phyloP scores from a whole-genome alignment of 441 rosid species.

The Omphalea diandra region DNA sequence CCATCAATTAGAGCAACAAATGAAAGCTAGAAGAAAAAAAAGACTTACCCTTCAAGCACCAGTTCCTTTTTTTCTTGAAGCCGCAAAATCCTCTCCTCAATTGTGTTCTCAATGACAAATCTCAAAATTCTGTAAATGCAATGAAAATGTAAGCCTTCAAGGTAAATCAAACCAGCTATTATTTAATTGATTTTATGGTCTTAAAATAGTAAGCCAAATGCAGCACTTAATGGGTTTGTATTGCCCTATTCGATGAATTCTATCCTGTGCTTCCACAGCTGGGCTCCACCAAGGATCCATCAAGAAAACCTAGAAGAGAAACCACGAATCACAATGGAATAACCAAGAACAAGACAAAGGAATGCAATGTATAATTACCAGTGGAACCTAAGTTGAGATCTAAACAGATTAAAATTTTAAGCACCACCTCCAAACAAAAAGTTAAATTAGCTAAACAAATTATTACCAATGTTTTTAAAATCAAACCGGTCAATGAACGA shows the following conservation, averaged over 20 bases:
- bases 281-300: slow-evolving; percentile 99
- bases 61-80: slow-evolving; percentile 94
- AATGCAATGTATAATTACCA: neutral
- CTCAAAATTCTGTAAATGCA: slow-evolving; percentile 60
- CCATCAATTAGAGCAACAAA: neutral
- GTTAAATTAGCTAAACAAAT: too few species aligned
- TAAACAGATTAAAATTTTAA: too few species aligned
- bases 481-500: too few species aligned
- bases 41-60: slow-evolving; percentile 88
- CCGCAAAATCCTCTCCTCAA: slow-evolving; percentile 92
- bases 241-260: slow-evolving; percentile 96
- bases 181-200: slow-evolving; percentile 4
- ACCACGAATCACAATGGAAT: too few species aligned
- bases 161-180: neutral
- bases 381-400: neutral
- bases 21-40: slow-evolving; percentile 6
- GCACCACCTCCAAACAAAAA: too few species aligned
- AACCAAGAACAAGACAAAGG: neutral
- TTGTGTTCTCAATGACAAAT: slow-evolving; percentile 85
- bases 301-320: slow-evolving; percentile 69
- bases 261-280: slow-evolving; percentile 98
- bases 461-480: too few species aligned
- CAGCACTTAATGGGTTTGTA: slow-evolving; percentile 86
- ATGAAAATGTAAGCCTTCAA: too few species aligned
- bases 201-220: slow-evolving; percentile 7